Conservation (phyloP, 164 flowering plant genomes). For the Echeveria elegans region DNA sequence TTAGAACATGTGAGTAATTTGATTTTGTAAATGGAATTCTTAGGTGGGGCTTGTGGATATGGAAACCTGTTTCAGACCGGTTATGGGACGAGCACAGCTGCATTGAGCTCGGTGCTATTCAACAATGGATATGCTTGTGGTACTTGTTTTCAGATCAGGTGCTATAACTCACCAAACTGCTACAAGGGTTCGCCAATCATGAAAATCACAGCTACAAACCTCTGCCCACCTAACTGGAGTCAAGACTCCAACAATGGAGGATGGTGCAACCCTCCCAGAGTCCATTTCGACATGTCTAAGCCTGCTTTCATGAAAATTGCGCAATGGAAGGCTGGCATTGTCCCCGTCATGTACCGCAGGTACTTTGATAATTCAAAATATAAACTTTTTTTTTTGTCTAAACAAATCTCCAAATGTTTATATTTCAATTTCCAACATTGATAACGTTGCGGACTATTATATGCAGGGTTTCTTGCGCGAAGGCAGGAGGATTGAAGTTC, state of each 20-base stretch:
- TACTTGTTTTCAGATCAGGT: slow-evolving; percentile 56
- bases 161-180: slow-evolving; percentile 39
- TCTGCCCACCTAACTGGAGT: slow-evolving; percentile 79
- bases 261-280: slow-evolving; percentile 89
- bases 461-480: slow-evolving; percentile 67
- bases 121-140: slow-evolving; percentile 78
- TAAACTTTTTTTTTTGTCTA: too few relatives aligned
- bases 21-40: background rate
- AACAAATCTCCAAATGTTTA: too few relatives aligned
- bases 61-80: slow-evolving; percentile 63
- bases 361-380: slow-evolving; percentile 7
- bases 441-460: background rate
- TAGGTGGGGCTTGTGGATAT: slow-evolving; percentile 97
- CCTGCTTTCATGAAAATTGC: slow-evolving; percentile 81
- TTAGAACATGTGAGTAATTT: background rate
- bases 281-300: slow-evolving; percentile 81
- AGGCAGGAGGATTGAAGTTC: slow-evolving; percentile 52
- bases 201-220: slow-evolving; percentile 75
- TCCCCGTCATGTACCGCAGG: slow-evolving; percentile 67
- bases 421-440: too few relatives aligned
- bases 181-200: slow-evolving; percentile 22
- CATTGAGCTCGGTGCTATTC: slow-evolving; percentile 68
- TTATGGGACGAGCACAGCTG: slow-evolving; percentile 70
- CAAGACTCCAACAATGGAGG: slow-evolving; percentile 63
- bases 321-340: slow-evolving; percentile 43